A percentile compares a stretch with the other conserved stretches of the same genome.
Conservation (phyloP, 176 grass and related monocot species). For the Dactylis glomerata region DNA sequence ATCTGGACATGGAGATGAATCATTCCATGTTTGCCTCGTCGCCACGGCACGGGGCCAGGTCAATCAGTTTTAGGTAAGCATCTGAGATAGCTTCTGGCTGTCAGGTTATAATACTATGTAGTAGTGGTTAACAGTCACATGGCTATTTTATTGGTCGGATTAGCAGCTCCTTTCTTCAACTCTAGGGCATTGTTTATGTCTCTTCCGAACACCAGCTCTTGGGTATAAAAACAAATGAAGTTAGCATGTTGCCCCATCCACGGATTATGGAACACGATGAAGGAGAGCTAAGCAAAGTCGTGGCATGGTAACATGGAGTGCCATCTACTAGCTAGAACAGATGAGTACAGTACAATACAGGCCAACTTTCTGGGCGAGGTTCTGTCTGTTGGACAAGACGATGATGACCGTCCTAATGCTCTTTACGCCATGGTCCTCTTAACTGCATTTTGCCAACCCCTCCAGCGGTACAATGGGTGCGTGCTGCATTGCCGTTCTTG, state of each 20-base stretch:
- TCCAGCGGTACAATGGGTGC: background rate
- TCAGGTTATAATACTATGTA: background rate
- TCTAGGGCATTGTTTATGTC: background rate
- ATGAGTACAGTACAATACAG: background rate
- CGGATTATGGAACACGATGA: background rate
- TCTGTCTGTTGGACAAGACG: background rate
- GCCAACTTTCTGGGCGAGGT: background rate
- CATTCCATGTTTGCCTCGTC: constrained; percentile 19
- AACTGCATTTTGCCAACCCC: background rate
- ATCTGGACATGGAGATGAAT: constrained; percentile 10
- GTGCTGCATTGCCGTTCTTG: background rate
- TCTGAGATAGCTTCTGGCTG: constrained; percentile 6
- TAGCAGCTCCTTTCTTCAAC: background rate
- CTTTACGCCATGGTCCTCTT: background rate
- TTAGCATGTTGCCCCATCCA: background rate
- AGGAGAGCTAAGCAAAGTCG: background rate
- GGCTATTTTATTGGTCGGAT: background rate
- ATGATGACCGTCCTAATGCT: background rate
- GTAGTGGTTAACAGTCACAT: background rate
- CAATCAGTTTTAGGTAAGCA: constrained; percentile 30
- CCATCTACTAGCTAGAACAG: background rate
- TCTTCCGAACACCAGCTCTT: background rate
- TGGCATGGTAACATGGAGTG: background rate
- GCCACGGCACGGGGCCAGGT: constrained; percentile 22
- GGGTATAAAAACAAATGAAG: background rate